Evolutionary conservation across 108 stramenopile genomes (phyloP), one percentile per base, ranked within the genome.

Genomic region (Stephanodiscus minutulus): DNA sequence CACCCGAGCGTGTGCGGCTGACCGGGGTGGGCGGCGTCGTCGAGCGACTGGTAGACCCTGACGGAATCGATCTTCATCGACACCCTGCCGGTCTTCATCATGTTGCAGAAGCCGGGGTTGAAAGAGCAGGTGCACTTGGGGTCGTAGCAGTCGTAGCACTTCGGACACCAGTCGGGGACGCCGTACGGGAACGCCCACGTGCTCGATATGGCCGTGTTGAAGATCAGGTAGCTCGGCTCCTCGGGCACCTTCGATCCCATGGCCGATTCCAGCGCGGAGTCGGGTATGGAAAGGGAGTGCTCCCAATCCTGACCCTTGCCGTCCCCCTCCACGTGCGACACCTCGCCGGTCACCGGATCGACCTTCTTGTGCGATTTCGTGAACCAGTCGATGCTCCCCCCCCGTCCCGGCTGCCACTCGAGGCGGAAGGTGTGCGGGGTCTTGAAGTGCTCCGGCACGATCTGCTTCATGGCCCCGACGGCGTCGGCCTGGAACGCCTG

Each of bases 151-250:
- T 96, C 93, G 70, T 89, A 96, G 59, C 92, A 93, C 70, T 91
- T 88, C 29, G 78, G 74, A 69, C 98, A 98, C 64, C 87, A 86
- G 22, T 85, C 83, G 6, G 96, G 96, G 58, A 79, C 68, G 54
- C 72, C 78, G 53, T 81, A 89, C 7, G 98, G 98, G 71, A 98
- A 98, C 20, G 96, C 98, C 98, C 98, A 98, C 18, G 91, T 97
- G 0, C 81, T 88, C 8, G 91, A 94, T 41, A 98, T 82, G 5
- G 97, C 98, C 12, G 91, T 93, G 73, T 98, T 98, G 48, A 98
- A 79, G 49, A 98, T 86, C 28, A 98, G 66, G 68, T 96, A 97
- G 27, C 82, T 83, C 5, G 98, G 98, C 74, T 98, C 98, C 57
- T 87, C 83, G 6, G 98, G 96, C 63, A 98, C 93, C 65, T 96